Evolutionary conservation across 129 eudicot species (phyloP), one percentile per base, ranked within the genome.

Genomic region (Kitagawia praeruptora): DNA sequence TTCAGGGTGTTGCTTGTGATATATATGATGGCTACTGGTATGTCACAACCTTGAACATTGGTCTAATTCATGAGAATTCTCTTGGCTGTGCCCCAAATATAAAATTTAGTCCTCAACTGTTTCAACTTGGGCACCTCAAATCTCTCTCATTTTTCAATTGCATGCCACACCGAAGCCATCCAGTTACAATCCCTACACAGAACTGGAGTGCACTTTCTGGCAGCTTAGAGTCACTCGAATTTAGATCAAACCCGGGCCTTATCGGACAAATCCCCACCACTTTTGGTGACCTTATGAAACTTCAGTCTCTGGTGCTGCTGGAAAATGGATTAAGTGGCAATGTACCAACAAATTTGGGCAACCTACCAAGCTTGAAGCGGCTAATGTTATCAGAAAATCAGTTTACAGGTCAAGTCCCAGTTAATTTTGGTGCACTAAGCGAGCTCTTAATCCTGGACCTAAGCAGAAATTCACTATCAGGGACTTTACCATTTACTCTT

Each of bases 1-100:
- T 31, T 31, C 87, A 86, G 89, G 87, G 89, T 31, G 89, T 83
- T 64, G 76, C 87, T 27, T 86, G 89, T 86, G 89, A 86, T 56
- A 31, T 86, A 70, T 81, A 79, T 58, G 79, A 86, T 78, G 89
- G 85, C 67, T 81, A 83, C 42, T 86, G 89, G 89, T 84, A 83
- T 79, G 89, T 86, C 25, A 80, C 83, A 67, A 84, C 77, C n/a
- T 80, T 86, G 31, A 78, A 42, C 66, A 74, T 83, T 51, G 89
- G 89, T 27, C 74, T 82, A 7, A n/a, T 86, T 49, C 80, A 86
- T 81, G 89, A 86, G 34, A 86, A 86, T 72, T 86, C 89, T 37
- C 87, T 83, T 21, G 27, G 31, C 1, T 86, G 89, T 79, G 70
- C 83, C 63, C 49, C 79, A 78, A 70, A 81, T 76, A 74, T 78